phyloP scores from a whole-genome alignment of 441 rosid species.

The Pelargonium australe region DNA sequence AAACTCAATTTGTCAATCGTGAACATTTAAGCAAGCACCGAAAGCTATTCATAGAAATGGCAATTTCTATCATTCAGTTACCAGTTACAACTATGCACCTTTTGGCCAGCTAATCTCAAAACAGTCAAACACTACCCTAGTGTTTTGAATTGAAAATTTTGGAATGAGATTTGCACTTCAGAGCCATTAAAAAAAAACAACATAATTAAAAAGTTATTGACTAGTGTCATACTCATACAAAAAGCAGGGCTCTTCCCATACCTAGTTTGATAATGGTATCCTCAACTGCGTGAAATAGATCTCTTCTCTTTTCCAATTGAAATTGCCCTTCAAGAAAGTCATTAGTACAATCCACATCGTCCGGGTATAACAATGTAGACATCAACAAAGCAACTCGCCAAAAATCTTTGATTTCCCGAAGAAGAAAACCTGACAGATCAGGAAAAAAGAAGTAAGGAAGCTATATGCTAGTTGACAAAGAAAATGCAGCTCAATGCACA shows the following conservation, averaged over 20 bases:
- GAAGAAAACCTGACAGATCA: constrained; percentile 51
- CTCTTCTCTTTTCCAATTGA: constrained; percentile 45
- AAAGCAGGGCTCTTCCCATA: constrained; percentile 17
- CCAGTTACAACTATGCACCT: too few relatives aligned
- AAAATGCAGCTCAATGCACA: neutral
- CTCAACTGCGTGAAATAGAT: constrained; percentile 48
- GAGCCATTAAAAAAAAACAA: too few relatives aligned
- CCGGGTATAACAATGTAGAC: constrained; percentile 50
- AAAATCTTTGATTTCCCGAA: constrained; percentile 70
- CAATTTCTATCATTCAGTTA: too few relatives aligned
- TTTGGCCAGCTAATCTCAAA: neutral
- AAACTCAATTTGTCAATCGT: too few relatives aligned
- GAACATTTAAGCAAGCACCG: too few relatives aligned
- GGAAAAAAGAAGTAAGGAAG: constrained; percentile 8
- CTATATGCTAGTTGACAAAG: neutral
- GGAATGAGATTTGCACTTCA: too few relatives aligned
- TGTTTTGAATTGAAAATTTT: too few relatives aligned
- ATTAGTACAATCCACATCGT: constrained; percentile 29
- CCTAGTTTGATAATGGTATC: constrained; percentile 53
- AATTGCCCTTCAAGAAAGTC: constrained; percentile 32
- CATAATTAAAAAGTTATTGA: neutral
- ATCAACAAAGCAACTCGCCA: constrained; percentile 80
- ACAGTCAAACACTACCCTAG: too few relatives aligned
- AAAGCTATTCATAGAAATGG: too few relatives aligned
- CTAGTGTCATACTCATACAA: neutral